These are phyloP conservation scores for Quercus agrifolia DNA, from an alignment of 306 rosid species.

Conservation along the genomic window DNA sequence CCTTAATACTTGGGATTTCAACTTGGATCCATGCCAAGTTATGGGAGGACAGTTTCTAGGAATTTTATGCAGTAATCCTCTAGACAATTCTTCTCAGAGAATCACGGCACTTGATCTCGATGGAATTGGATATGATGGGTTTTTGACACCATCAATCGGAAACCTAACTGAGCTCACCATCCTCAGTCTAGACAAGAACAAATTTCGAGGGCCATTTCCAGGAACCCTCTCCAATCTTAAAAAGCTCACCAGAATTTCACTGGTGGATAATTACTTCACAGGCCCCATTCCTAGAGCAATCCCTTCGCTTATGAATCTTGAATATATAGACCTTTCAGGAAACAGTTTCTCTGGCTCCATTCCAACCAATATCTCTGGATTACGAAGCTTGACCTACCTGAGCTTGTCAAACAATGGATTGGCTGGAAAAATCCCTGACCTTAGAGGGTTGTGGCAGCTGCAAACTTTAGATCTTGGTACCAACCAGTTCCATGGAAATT, in stretches of 20 bases:
- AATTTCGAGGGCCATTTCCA: conserved; percentile 47
- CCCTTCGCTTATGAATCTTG: conserved; percentile 23
- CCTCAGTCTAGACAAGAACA: conserved; percentile 38
- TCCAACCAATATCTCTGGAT: conserved; percentile 16
- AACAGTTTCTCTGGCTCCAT: conserved; percentile 38
- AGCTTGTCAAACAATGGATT: conserved; percentile 39
- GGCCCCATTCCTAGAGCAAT: conserved; percentile 29
- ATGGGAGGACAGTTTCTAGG: conserved; percentile 42
- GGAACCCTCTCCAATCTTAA: conserved; percentile 25
- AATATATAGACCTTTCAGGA: conserved; percentile 25
- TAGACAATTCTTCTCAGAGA: conserved; percentile 40
- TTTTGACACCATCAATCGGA: conserved; percentile 36
- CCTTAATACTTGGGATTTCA: conserved; percentile 40
- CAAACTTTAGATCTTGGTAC: conserved; percentile 30
- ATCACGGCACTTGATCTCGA: conserved; percentile 44
- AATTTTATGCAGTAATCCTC: conserved; percentile 35
- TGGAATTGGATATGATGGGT: conserved; percentile 46
- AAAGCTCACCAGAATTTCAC: conserved; percentile 37
- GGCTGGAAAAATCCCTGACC: conserved; percentile 35
- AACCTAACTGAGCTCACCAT: conserved; percentile 37
- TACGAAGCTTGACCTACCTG: conserved; percentile 29
- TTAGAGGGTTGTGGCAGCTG: conserved; percentile 37
- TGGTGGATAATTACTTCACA: conserved; percentile 41
- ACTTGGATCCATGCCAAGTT: conserved; percentile 38
- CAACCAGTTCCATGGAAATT: conserved; percentile 35